A percentile compares a stretch with the other conserved stretches of the same genome.
phyloP scores from a whole-genome alignment of 2,329 filamentous ascomycete genomes.

The Fusarium ambrosium region DNA sequence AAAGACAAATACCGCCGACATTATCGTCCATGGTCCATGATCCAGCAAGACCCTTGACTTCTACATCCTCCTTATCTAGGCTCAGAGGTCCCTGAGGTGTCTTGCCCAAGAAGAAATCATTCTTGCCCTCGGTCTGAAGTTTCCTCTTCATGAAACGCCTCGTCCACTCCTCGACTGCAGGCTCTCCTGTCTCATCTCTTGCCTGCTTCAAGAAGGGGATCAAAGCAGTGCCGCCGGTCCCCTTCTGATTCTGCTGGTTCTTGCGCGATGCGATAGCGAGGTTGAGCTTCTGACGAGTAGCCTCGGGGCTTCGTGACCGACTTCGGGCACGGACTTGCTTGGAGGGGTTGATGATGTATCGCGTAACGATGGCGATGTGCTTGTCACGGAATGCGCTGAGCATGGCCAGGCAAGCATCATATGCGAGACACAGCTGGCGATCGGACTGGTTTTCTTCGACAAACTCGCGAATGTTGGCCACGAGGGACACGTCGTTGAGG shows the following conservation, averaged over 20 bases:
- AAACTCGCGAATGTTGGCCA: conserved; percentile 90
- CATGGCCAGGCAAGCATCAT: conserved; percentile 88
- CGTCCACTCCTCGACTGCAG: conserved; percentile 79
- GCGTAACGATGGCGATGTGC: conserved; percentile 95
- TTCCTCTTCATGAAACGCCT: conserved; percentile 69
- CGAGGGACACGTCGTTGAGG: conserved; percentile 80
- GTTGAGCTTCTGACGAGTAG: conserved; percentile 66
- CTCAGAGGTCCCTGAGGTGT: conserved; percentile 57
- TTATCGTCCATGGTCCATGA: conserved; percentile 91
- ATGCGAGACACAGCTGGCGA: conserved; percentile 80
- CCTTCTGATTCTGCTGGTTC: conserved; percentile 75
- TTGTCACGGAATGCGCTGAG: conserved; percentile 83
- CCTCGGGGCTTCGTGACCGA: conserved; percentile 70
- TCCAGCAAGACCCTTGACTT: conserved; percentile 79
- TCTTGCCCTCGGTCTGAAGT: conserved; percentile 62
- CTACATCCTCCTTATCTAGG: conserved; percentile 59
- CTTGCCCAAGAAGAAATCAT: conserved; percentile 71
- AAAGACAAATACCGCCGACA: conserved; percentile 74
- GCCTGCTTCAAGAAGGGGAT: conserved; percentile 98
- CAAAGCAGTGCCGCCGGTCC: conserved; percentile 92
- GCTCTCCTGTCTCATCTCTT: conserved; percentile 94
- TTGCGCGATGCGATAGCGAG: conserved; percentile 71
- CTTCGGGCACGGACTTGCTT: conserved; percentile 77
- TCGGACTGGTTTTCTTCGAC: conserved; percentile 75
- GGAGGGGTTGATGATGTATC: conserved; percentile 93